These are phyloP conservation scores for Beverwykella pulmonaria DNA, from an alignment of 495 filamentous ascomycete genomes.

Conservation along the genomic window DNA sequence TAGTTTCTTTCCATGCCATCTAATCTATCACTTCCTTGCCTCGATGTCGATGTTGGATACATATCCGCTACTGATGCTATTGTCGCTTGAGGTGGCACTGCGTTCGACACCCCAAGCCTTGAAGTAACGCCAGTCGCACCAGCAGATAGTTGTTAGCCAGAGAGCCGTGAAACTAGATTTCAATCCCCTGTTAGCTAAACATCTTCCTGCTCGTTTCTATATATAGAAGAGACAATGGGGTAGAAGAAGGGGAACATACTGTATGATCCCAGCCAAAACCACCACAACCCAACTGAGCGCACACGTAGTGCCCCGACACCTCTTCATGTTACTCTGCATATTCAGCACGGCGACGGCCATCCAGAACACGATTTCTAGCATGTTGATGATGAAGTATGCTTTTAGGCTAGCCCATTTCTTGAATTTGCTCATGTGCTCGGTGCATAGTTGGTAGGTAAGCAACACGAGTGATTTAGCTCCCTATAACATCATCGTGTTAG, in stretches of 20 bases:
- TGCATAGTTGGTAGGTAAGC: conserved; percentile 1
- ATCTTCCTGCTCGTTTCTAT: no score
- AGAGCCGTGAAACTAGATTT: background rate
- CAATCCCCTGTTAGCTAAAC: no score
- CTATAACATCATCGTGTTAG: background rate
- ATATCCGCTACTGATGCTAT: background rate
- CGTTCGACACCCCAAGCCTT: background rate
- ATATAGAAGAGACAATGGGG: no score
- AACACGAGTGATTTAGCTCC: conserved; percentile 1
- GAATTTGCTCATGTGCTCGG: background rate
- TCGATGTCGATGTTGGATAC: background rate
- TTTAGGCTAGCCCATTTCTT: background rate
- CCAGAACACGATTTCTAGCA: background rate
- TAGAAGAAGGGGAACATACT: background rate
- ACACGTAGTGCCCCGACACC: background rate
- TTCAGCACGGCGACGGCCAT: background rate
- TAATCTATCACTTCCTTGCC: background rate
- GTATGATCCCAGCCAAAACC: background rate
- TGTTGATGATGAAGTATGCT: conserved; percentile 1
- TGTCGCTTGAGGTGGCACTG: background rate
- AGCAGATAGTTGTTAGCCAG: background rate
- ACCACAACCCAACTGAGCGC: background rate
- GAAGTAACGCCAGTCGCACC: background rate
- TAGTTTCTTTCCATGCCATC: no score
- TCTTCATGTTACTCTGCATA: background rate